Conservation (phyloP, 148 eudicot genomes). For the Selenicereus undatus region DNA sequence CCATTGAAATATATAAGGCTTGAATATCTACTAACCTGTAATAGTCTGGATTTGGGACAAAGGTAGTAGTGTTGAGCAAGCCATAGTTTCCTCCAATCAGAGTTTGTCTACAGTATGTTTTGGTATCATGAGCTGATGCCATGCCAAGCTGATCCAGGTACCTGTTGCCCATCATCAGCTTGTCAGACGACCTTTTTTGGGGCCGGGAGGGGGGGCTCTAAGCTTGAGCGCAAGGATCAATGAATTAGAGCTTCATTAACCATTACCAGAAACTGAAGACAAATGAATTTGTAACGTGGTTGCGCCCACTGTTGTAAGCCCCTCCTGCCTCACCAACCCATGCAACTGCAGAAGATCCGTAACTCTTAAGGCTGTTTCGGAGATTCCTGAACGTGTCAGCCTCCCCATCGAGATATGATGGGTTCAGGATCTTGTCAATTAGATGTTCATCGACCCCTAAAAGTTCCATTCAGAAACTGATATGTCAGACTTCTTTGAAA, state of each 20-base stretch:
- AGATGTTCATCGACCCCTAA: slow-evolving; percentile 71
- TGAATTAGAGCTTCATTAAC: neutral
- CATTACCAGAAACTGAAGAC: slow-evolving; percentile 85
- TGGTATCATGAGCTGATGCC: slow-evolving; percentile 61
- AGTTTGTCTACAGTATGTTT: slow-evolving; percentile 80
- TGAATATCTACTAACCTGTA: slow-evolving; percentile 54
- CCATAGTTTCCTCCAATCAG: slow-evolving; percentile 94
- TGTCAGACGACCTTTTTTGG: neutral
- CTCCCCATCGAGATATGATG: slow-evolving; percentile 58
- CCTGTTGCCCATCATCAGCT: slow-evolving; percentile 39
- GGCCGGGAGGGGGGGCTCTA: neutral
- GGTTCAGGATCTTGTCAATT: slow-evolving; percentile 63
- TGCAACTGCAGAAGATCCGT: slow-evolving; percentile 46
- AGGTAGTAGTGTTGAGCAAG: slow-evolving; percentile 72
- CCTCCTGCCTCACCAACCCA: slow-evolving; percentile 99
- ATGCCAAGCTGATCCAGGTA: slow-evolving; percentile 86
- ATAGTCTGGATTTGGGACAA: slow-evolving; percentile 90
- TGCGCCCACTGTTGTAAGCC: slow-evolving; percentile 81
- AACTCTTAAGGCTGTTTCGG: slow-evolving; percentile 36
- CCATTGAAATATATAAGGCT: neutral
- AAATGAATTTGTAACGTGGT: slow-evolving; percentile 70
- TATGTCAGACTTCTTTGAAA: neutral
- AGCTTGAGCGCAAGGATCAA: neutral
- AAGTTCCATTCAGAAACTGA: neutral
- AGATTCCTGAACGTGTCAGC: slow-evolving; percentile 56